phyloP scores from a whole-genome alignment of 2,329 filamentous ascomycete species.

The Truncatella angustata region DNA sequence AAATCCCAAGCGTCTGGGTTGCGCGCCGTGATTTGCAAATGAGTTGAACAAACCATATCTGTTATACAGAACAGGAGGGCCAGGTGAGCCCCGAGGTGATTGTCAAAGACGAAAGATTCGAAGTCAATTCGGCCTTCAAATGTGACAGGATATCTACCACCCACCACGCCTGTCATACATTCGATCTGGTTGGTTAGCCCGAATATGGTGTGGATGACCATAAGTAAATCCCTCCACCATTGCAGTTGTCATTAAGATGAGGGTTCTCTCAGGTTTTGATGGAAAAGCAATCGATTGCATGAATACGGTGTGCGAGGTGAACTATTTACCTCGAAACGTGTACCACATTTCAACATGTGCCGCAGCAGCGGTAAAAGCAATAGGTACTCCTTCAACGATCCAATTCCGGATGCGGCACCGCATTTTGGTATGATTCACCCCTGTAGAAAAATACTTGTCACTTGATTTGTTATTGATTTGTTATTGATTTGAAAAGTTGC shows the following conservation, averaged over 20 bases:
- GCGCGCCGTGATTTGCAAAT: background rate
- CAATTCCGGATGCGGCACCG: background rate
- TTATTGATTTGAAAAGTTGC: background rate
- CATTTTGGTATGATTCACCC: background rate
- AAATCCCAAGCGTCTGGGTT: background rate
- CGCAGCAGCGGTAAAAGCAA: background rate
- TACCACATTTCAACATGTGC: background rate
- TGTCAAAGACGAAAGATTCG: background rate
- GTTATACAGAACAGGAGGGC: background rate
- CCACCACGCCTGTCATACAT: background rate
- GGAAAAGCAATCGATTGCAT: background rate
- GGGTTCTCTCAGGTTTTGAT: too few relatives aligned
- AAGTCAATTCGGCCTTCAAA: background rate
- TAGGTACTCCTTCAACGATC: background rate
- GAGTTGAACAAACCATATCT: too few relatives aligned
- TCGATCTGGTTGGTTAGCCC: background rate
- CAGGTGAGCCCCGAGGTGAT: background rate
- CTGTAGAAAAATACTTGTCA: background rate
- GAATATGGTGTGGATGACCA: background rate
- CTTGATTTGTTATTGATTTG: too few relatives aligned
- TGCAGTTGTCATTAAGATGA: background rate
- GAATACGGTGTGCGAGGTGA: conserved; percentile 1
- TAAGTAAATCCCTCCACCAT: background rate
- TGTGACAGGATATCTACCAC: background rate
- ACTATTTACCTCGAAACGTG: conserved; percentile 1